A percentile compares a stretch with the other conserved stretches of the same genome.
Evolutionary conservation across 352 stramenopile species (phyloP).

Genomic region (Peronospora farinosa): DNA sequence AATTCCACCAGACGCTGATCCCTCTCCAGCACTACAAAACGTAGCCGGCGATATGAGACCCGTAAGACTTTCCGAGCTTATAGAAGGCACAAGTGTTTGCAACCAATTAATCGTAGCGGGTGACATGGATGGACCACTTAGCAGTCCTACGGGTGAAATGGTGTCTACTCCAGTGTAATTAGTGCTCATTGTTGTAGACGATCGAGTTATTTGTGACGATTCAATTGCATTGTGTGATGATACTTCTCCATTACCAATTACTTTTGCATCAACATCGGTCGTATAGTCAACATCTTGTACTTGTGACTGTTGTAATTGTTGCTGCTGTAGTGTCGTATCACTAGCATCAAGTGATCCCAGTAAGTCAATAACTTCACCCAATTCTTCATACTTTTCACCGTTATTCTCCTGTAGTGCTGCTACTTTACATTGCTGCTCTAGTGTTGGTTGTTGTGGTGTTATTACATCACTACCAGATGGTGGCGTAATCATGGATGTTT

Average conservation of each 20-base stretch:
- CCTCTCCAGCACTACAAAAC: conserved; percentile 26
- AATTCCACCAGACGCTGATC: conserved; percentile 15
- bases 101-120: conserved; percentile 73
- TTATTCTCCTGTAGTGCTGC: conserved; percentile 34
- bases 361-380: conserved; percentile 61
- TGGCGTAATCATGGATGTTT: conserved; percentile 44
- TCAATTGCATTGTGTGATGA: conserved; percentile 1
- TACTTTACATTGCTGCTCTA: conserved; percentile 26
- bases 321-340: conserved; percentile 23
- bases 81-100: conserved; percentile 62
- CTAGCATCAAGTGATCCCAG: conserved; percentile 67
- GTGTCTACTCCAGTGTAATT: conserved; percentile 38
- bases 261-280: not conserved
- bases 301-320: conserved; percentile 16
- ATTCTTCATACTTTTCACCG: conserved; percentile 47
- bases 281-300: conserved; percentile 3
- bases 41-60: conserved; percentile 53
- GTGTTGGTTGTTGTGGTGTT: conserved; percentile 8
- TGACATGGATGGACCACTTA: conserved; percentile 62
- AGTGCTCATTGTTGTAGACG: conserved; percentile 36
- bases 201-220: conserved; percentile 33
- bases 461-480: conserved; percentile 26
- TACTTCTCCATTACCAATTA: not conserved
- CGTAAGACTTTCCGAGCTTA: conserved; percentile 54
- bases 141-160: conserved; percentile 48